Evolutionary conservation across 1,284 basidiomycete genomes (phyloP).

Genomic region (Malassezia cuniculi): DNA sequence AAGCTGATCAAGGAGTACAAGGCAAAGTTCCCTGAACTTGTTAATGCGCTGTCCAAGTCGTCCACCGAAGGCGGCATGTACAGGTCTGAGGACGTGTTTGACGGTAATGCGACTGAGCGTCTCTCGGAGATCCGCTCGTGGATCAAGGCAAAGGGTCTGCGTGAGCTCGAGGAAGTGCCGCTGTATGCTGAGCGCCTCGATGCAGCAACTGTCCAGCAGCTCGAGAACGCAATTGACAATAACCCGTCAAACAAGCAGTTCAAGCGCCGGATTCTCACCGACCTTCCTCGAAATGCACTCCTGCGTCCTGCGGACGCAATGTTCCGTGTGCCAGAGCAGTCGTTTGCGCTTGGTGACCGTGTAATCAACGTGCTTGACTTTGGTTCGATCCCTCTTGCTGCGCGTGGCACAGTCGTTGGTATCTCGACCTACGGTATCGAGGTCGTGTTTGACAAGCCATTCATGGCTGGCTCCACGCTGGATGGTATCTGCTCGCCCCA

Average conservation of each 20-base stretch:
- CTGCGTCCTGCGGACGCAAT: slow-evolving; percentile 83
- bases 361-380: slow-evolving; percentile 86
- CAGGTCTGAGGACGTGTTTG: slow-evolving; percentile 61
- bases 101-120: slow-evolving; percentile 56
- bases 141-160: slow-evolving; percentile 72
- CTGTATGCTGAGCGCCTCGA: slow-evolving; percentile 81
- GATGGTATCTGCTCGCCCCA: slow-evolving; percentile 50
- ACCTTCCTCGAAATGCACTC: slow-evolving; percentile 82
- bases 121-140: slow-evolving; percentile 70
- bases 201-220: slow-evolving; percentile 49
- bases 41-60: slow-evolving; percentile 18
- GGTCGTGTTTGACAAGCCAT: slow-evolving; percentile 89
- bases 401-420: slow-evolving; percentile 86
- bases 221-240: slow-evolving; percentile 52
- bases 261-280: slow-evolving; percentile 79
- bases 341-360: slow-evolving; percentile 82
- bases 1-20: slow-evolving; percentile 72
- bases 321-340: slow-evolving; percentile 78
- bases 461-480: slow-evolving; percentile 80
- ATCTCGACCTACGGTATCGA: slow-evolving; percentile 70
- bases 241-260: too few relatives aligned
- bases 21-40: slow-evolving; percentile 37
- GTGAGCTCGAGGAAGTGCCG: slow-evolving; percentile 81
- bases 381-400: slow-evolving; percentile 78
- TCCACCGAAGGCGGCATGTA: slow-evolving; percentile 53